Conservation (phyloP, 2,329 filamentous ascomycete species). For the Chalara sp. region DNA sequence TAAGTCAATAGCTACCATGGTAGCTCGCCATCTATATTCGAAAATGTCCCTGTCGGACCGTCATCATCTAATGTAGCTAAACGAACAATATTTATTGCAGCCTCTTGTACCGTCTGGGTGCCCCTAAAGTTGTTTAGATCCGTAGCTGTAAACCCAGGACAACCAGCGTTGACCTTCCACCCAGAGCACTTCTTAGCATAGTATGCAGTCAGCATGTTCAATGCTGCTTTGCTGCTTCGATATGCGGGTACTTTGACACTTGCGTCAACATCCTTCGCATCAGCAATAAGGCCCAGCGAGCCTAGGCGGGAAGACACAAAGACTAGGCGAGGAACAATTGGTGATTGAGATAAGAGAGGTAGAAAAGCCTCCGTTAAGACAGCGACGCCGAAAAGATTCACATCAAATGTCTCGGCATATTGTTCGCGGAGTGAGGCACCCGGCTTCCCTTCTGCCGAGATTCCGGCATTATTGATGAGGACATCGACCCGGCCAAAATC, state of each 20-base stretch:
- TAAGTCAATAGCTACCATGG: slow-evolving; percentile 11
- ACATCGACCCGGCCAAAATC: slow-evolving; percentile 20
- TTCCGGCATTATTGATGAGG: slow-evolving; percentile 22
- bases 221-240: slow-evolving; percentile 5
- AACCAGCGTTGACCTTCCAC: slow-evolving; percentile 8
- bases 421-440: slow-evolving; percentile 1
- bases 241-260: slow-evolving; percentile 11
- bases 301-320: slow-evolving; percentile 12
- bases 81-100: slow-evolving; percentile 10
- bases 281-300: slow-evolving; percentile 2
- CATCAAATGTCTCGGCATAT: slow-evolving; percentile 6
- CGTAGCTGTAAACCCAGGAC: slow-evolving; percentile 9
- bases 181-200: slow-evolving; percentile 5
- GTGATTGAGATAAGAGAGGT: slow-evolving; percentile 10
- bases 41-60: slow-evolving; percentile 20
- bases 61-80: slow-evolving; percentile 12
- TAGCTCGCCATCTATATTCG: slow-evolving; percentile 8
- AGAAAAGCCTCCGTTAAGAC: slow-evolving; percentile 13
- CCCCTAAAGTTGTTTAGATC: slow-evolving; percentile 7
- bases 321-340: slow-evolving; percentile 12
- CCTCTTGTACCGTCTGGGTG: slow-evolving; percentile 3
- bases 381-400: slow-evolving; percentile 12
- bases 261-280: not conserved
- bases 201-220: slow-evolving; percentile 7
- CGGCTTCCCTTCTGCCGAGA: no score